A percentile compares a stretch with the other conserved stretches of the same genome.
Evolutionary conservation across 352 stramenopile genomes (phyloP).

Genomic region (Elongisporangium senticosum): DNA sequence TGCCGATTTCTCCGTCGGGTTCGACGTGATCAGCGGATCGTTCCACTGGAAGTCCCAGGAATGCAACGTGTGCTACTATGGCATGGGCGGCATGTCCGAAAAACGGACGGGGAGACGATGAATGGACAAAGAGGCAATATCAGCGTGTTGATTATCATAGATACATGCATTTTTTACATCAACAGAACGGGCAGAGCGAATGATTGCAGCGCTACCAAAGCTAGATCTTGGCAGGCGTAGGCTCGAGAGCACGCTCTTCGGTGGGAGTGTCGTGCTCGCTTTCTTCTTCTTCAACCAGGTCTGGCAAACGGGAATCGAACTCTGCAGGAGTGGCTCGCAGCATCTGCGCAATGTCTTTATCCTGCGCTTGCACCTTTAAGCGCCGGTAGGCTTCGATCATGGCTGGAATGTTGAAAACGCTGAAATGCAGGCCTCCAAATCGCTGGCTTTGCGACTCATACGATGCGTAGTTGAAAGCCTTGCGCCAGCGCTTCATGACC

Average conservation of each 20-base stretch:
- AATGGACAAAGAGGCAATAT: background rate
- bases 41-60: slow-evolving; percentile 80
- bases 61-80: slow-evolving; percentile 78
- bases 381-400: slow-evolving; percentile 50
- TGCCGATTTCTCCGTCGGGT: slow-evolving; percentile 76
- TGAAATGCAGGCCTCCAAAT: slow-evolving; percentile 36
- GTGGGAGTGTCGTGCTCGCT: background rate
- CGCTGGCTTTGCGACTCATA: slow-evolving; percentile 43
- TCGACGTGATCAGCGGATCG: slow-evolving; percentile 71
- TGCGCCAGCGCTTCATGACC: slow-evolving; percentile 35
- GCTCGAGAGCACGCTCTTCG: background rate
- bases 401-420: slow-evolving; percentile 35
- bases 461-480: slow-evolving; percentile 49
- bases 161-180: slow-evolving; percentile 2
- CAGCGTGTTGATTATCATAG: slow-evolving; percentile 7
- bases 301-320: slow-evolving; percentile 14
- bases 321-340: background rate
- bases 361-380: slow-evolving; percentile 10
- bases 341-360: background rate
- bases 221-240: background rate
- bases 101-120: slow-evolving; percentile 43
- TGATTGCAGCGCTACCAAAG: background rate
- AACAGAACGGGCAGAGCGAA: background rate
- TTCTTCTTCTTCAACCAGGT: slow-evolving; percentile 22
- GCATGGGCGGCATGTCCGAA: slow-evolving; percentile 40